Evolutionary conservation across 257 asterid species (phyloP).

Genomic region (Solanum bulbocastanum): DNA sequence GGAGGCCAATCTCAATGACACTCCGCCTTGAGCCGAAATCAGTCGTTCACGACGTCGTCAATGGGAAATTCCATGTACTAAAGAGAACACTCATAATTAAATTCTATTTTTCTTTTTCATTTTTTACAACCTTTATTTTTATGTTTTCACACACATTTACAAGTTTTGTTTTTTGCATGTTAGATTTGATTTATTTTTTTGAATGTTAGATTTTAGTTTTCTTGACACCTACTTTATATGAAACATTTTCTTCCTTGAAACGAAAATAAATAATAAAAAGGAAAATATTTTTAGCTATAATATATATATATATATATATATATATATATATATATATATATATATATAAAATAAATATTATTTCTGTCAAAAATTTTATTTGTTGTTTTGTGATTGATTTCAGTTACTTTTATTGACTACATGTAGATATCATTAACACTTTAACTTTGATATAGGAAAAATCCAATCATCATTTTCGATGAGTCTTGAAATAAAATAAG

Average conservation of each 20-base stretch:
- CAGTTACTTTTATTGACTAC: not conserved
- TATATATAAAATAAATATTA: no score
- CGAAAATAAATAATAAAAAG: not conserved
- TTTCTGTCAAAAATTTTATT: not conserved
- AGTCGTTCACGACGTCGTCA: not conserved
- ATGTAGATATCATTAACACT: not conserved
- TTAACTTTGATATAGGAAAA: not conserved
- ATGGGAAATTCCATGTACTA: constrained; percentile 23
- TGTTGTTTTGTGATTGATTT: not conserved
- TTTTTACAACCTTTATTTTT: not conserved
- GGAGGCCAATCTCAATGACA: no score
- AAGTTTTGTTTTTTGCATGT: not conserved
- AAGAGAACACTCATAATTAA: constrained; percentile 32
- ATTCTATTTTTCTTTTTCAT: not conserved
- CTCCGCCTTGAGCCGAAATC: not conserved
- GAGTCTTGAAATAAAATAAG: not conserved
- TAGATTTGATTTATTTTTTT: not conserved
- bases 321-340: no score
- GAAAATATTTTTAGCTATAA: not conserved
- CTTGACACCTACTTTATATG: no score
- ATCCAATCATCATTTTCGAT: no score
- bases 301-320: no score
- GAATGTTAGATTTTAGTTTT: no score
- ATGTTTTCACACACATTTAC: not conserved
- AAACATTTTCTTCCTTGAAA: not conserved